phyloP scores from a whole-genome alignment of 225 moss, liverwort and hornwort species.

The Climacium dendroides region DNA sequence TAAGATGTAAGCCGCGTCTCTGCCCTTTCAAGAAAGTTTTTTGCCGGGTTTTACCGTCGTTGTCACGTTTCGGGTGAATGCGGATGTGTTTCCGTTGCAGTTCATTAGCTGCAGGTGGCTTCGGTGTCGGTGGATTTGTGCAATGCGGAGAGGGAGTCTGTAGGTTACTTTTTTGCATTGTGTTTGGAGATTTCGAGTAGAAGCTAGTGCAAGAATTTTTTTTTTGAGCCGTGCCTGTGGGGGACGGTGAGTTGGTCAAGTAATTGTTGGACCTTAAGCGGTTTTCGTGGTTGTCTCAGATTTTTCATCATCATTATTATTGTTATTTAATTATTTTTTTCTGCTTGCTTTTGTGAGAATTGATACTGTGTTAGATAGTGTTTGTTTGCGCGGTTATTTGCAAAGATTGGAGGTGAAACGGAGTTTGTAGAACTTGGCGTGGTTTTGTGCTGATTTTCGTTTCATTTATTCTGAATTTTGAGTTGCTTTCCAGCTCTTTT shows the following conservation, averaged over 20 bases:
- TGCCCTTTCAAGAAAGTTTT: neutral
- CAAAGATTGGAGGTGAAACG: neutral
- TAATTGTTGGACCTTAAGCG: neutral
- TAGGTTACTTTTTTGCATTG: neutral
- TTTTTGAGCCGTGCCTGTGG: neutral
- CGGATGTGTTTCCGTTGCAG: neutral
- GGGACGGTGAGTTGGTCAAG: neutral
- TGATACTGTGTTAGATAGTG: neutral
- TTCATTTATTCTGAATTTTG: neutral
- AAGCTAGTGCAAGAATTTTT: neutral
- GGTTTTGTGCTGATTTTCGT: neutral
- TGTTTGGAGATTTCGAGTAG: neutral
- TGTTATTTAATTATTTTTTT: neutral
- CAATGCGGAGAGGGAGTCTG: neutral
- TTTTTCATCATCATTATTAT: neutral
- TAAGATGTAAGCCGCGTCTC: constrained; percentile 58
- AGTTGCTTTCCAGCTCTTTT: neutral
- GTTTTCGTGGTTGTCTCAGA: neutral
- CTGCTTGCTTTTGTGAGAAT: neutral
- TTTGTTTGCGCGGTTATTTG: neutral
- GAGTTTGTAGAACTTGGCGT: neutral
- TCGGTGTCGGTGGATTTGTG: neutral
- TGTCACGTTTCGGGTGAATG: neutral
- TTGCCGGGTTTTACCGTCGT: neutral
- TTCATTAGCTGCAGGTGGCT: neutral